phyloP scores from a whole-genome alignment of 352 stramenopile genomes.

The Pythium scleroteichum region DNA sequence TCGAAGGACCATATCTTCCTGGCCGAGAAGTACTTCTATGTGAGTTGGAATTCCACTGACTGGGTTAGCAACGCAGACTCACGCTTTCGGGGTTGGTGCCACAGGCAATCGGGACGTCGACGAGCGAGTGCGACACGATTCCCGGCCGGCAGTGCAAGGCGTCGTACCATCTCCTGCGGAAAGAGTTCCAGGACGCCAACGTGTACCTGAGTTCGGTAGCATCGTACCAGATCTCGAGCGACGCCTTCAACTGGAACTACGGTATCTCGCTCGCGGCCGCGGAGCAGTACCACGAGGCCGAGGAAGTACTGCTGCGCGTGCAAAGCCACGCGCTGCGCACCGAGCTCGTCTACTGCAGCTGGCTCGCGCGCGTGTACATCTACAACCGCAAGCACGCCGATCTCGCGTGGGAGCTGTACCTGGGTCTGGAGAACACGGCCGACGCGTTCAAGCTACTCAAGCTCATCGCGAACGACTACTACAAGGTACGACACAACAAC shows the following conservation, averaged over 20 bases:
- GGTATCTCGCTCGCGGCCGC: slow-evolving; percentile 53
- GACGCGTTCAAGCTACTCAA: slow-evolving; percentile 57
- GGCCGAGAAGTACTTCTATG: slow-evolving; percentile 68
- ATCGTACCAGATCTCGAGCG: slow-evolving; percentile 47
- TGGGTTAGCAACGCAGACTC: background rate
- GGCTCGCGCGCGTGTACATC: slow-evolving; percentile 66
- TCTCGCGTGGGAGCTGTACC: slow-evolving; percentile 67
- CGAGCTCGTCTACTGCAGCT: slow-evolving; percentile 47
- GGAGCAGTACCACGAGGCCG: slow-evolving; percentile 47
- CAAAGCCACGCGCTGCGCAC: slow-evolving; percentile 32
- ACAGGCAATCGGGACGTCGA: slow-evolving; percentile 47
- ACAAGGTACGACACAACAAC: slow-evolving; percentile 25
- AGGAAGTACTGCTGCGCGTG: slow-evolving; percentile 58
- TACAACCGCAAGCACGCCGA: slow-evolving; percentile 26
- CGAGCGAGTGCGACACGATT: slow-evolving; percentile 63
- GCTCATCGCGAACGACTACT: slow-evolving; percentile 72
- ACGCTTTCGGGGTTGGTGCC: no score
- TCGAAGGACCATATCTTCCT: slow-evolving; percentile 76
- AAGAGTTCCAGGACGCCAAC: slow-evolving; percentile 61
- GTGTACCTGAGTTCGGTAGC: slow-evolving; percentile 73
- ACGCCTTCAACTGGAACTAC: slow-evolving; percentile 86
- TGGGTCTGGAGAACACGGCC: slow-evolving; percentile 49
- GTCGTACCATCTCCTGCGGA: slow-evolving; percentile 65
- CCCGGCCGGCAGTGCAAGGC: slow-evolving; percentile 70
- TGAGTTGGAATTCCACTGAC: slow-evolving; percentile 17